A percentile compares a stretch with the other conserved stretches of the same genome.
Evolutionary conservation across 345 rosid species (phyloP).

Genomic region (Euclidium syriacum): DNA sequence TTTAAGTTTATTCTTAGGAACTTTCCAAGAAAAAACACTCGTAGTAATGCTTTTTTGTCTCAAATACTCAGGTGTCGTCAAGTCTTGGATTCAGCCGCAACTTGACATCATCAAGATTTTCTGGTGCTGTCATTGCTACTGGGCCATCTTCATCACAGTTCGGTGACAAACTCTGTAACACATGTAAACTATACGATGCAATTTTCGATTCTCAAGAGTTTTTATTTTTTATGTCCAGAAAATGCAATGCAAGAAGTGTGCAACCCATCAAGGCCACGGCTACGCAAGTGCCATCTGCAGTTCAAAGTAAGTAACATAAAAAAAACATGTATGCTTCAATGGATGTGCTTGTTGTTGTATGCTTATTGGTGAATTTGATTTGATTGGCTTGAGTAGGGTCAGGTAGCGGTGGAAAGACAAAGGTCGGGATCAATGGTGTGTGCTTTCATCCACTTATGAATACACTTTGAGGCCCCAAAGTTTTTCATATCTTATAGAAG

Average conservation of each 20-base stretch:
- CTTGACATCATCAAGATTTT: slow-evolving; percentile 36
- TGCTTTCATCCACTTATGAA: slow-evolving; percentile 1
- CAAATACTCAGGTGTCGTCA: slow-evolving; percentile 35
- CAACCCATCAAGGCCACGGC: slow-evolving; percentile 83
- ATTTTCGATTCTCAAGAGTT: not conserved
- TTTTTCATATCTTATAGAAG: not conserved
- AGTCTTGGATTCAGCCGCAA: slow-evolving; percentile 36
- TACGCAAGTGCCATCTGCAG: slow-evolving; percentile 55
- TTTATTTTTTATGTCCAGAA: slow-evolving; percentile 29
- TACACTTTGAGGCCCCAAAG: not conserved
- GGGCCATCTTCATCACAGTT: slow-evolving; percentile 53
- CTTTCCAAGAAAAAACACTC: not conserved
- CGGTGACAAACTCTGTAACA: slow-evolving; percentile 25
- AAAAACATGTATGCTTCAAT: not conserved
- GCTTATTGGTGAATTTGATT: slow-evolving; percentile 22
- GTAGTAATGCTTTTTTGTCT: not conserved
- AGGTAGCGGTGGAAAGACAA: slow-evolving; percentile 51
- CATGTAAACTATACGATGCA: not conserved
- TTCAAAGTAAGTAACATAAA: slow-evolving; percentile 57
- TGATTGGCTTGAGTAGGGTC: slow-evolving; percentile 43
- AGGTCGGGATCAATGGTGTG: slow-evolving; percentile 91
- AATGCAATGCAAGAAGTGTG: slow-evolving; percentile 34
- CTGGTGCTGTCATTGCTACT: slow-evolving; percentile 44
- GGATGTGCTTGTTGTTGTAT: not conserved
- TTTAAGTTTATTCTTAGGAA: not conserved